phyloP scores from a whole-genome alignment of 768 basidiomycete genomes.

The Mycena latifolia region DNA sequence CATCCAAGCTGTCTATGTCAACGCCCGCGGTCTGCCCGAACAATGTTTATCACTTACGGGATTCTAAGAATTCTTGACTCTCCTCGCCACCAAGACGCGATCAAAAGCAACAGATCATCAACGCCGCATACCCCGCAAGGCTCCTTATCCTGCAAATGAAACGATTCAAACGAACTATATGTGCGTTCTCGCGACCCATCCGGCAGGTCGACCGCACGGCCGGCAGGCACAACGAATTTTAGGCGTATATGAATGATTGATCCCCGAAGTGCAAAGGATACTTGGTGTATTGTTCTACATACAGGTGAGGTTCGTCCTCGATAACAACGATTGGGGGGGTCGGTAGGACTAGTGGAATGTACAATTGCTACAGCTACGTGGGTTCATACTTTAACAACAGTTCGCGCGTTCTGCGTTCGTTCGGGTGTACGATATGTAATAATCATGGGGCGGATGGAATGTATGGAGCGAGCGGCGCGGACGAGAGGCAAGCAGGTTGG shows the following conservation, averaged over 20 bases:
- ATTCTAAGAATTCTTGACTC: too few relatives aligned
- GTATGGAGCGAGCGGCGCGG: conserved; percentile 6
- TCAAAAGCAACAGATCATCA: too few relatives aligned
- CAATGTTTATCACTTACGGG: too few relatives aligned
- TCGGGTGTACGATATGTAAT: neutral
- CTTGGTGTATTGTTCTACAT: too few relatives aligned
- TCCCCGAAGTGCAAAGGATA: too few relatives aligned
- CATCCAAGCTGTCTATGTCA: too few relatives aligned
- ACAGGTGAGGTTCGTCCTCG: neutral
- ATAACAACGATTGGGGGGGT: neutral
- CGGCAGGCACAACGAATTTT: neutral
- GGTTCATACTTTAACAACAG: conserved; percentile 15
- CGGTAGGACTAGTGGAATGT: conserved; percentile 26
- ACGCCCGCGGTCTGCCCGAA: too few relatives aligned
- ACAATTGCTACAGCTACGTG: conserved; percentile 22
- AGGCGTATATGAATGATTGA: too few relatives aligned
- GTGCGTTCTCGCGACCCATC: conserved; percentile 4
- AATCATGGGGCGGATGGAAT: conserved; percentile 8
- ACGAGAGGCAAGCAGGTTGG: conserved; percentile 14
- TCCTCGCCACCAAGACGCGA: too few relatives aligned
- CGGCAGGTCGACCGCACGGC: neutral
- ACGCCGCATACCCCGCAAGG: too few relatives aligned
- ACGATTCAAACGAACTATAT: too few relatives aligned
- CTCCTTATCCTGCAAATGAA: too few relatives aligned
- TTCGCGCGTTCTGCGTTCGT: conserved; percentile 13